Percentiles rank a stretch among this genome's conserved stretches.
These are phyloP conservation scores for Lithospermum erythrorhizon DNA, from an alignment of 257 asterid genomes.

Conservation along the genomic window DNA sequence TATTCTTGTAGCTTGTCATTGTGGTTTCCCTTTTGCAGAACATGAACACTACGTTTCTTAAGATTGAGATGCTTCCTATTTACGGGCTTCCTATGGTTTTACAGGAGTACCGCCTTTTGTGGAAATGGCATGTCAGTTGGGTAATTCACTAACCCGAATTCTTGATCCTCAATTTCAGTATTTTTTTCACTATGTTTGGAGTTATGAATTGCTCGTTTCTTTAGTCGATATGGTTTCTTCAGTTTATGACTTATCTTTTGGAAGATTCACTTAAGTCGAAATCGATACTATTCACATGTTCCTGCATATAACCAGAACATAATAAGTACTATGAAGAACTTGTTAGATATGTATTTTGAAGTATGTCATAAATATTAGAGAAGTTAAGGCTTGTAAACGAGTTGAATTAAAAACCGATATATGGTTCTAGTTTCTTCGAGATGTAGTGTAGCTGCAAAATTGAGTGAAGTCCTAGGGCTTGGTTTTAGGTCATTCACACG, in stretches of 20 bases:
- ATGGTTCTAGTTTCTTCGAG: too few relatives aligned
- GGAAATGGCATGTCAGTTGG: neutral
- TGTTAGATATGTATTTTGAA: too few relatives aligned
- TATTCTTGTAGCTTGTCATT: neutral
- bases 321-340: too few relatives aligned
- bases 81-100: neutral
- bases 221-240: neutral
- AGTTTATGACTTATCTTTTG: too few relatives aligned
- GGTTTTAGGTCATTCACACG: neutral
- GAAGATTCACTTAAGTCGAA: conserved; percentile 22
- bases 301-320: conserved; percentile 24
- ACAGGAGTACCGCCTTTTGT: neutral
- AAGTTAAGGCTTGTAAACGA: too few relatives aligned
- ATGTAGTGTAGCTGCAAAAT: neutral
- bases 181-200: neutral
- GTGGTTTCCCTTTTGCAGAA: neutral
- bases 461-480: neutral
- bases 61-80: neutral
- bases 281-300: conserved; percentile 63
- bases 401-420: too few relatives aligned
- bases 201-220: neutral
- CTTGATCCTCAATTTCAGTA: neutral
- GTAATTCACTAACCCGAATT: neutral
- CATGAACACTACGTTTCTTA: neutral
- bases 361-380: too few relatives aligned